Evolutionary conservation across 2,329 filamentous ascomycete genomes (phyloP), one percentile per base, ranked within the genome.

Genomic region (Thelonectria blattea): DNA sequence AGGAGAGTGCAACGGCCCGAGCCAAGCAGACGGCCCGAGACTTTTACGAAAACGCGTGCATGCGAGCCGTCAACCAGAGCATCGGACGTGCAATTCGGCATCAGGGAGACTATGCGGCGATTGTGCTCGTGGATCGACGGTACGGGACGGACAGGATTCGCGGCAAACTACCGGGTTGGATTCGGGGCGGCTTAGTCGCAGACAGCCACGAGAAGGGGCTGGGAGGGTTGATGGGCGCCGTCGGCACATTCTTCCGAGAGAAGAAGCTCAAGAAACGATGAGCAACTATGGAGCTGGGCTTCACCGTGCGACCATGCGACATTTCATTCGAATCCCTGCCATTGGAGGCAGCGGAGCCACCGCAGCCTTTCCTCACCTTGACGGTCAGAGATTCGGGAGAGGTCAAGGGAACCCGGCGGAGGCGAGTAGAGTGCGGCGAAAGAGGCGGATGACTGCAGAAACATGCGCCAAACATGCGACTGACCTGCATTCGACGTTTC

Each of bases 51-150:
- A 98, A 98, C 73, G 87, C 92, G 0, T 97, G 93, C 74, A 97
- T 99, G 93, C 85, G 95, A 41, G 92, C 93, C 5, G 95, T 99
- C 5, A 99, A 99, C 74, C 95, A 99, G 79, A 95, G 92, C 72
- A 93, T 99, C 67, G 95, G 95, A 1, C 83, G 95, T 60, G 95
- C 93, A 1, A 97, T 99, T 69, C 83, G 95, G 48, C 95, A 99
- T 73, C 85, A 84, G 56, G 87, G 85, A 22, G 95, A 99, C 76
- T 98, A 96, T 76, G 95, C 95, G 5, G 88, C 91, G 15, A 97
- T 99, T 64, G 78, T 97, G 58, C 83, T 99, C 72, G 80, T 95
- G 34, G 95, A 99, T 76, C 82, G 85, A 64, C 82, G 95, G 52
- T 99, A 95, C 76, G 85, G 83, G n/a, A 86, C 84, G 27, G 81